Evolutionary conservation across 257 asterid species (phyloP), one percentile per base, ranked within the genome.

Genomic region (Thymus quinquecostatus): DNA sequence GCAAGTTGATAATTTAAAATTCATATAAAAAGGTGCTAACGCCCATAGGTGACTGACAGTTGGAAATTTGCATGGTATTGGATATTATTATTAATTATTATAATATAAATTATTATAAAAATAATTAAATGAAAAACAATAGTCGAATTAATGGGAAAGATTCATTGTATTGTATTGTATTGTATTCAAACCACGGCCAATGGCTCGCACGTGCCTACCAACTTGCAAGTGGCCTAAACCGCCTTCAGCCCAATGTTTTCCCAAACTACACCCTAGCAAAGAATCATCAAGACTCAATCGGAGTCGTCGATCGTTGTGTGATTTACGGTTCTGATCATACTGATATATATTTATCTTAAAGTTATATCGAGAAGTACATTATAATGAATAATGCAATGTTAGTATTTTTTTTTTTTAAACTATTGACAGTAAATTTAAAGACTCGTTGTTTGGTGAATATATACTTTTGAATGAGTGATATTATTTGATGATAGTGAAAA

Each of bases 1-100:
- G 75, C 79, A 75, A 75, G 79, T 75, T 75, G 79, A 40, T 2
- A 64, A 60, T 48, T 12, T 48, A 67, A 75, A 59, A 75, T 3
- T 34, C 28, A 55, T 21, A 54, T n/a, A 38, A 14, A 40, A 71
- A 56, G 1, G 65, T 34, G 40, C 55, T 2, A 40, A 50, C 8
- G 50, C 14, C 44, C 27, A 13, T 12, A 3, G 53, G 28, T 32
- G 77, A 51, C 29, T 53, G 72, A 51, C 65, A 63, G 77, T 64
- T 54, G 66, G 66, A 62, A 55, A 38, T 64, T 73, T 64, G 11
- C 11, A 43, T 43, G 21, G 21, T 21, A 5, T 41, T 3, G 66
- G 43, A 45, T 28, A 56, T 28, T 38, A 4, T 38, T 13, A 29
- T 62, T 30, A 49, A 58, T 38, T 27, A 58, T 41, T 5, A 38